Percentiles rank a stretch among this genome's conserved stretches.
Evolutionary conservation across 179 eudicot species (phyloP).

Genomic region (Silene vulgaris): DNA sequence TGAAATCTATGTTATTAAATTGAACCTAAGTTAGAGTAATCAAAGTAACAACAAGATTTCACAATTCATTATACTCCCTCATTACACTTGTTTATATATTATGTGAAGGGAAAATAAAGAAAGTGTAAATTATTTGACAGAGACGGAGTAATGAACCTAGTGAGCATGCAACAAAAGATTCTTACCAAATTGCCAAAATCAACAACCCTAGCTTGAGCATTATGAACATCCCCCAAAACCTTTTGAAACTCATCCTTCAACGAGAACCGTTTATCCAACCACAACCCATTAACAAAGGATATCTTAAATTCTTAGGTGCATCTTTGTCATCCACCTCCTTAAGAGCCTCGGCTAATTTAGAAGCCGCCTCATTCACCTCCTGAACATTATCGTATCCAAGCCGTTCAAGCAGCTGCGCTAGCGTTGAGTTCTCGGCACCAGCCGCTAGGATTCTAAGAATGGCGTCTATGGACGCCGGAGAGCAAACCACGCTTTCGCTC

Average conservation of each 20-base stretch:
- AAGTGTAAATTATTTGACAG: no score
- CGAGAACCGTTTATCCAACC: neutral
- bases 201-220: neutral
- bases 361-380: neutral
- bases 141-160: no score
- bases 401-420: neutral
- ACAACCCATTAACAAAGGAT: neutral
- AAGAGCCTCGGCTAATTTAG: neutral
- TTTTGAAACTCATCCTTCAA: neutral
- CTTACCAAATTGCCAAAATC: neutral
- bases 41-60: no score
- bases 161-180: neutral
- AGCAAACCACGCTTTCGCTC: neutral
- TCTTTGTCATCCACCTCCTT: neutral
- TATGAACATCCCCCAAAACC: no score
- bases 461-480: neutral
- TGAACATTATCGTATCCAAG: neutral
- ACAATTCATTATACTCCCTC: no score
- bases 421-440: neutral
- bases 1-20: no score
- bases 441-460: neutral
- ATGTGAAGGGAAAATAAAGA: no score
- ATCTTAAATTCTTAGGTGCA: conserved; percentile 4
- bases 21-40: no score
- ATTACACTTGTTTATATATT: no score